A percentile compares a stretch with the other conserved stretches of the same genome.
phyloP scores from a whole-genome alignment of 2,329 filamentous ascomycete genomes.

The Epichloe brachyelytri region DNA sequence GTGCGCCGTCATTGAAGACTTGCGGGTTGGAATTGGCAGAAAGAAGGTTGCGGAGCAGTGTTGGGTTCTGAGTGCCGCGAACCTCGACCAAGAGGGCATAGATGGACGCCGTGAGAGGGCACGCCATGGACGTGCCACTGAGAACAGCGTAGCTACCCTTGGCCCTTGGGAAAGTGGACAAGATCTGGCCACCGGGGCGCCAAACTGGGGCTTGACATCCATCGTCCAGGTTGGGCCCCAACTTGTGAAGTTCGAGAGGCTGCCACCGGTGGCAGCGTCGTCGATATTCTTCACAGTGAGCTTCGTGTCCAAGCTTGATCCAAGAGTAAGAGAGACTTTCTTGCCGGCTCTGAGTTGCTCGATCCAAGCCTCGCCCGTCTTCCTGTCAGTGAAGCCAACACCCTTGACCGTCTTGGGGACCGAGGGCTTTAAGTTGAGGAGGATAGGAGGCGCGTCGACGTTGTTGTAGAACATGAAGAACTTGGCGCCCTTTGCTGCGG shows the following conservation, averaged over 20 bases:
- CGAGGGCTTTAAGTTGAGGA: too few species aligned
- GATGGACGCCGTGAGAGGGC: constrained; percentile 27
- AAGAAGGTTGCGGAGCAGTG: constrained; percentile 29
- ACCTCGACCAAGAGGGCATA: constrained; percentile 27
- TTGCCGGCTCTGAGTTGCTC: constrained; percentile 24
- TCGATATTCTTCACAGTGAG: neutral
- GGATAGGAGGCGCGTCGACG: neutral
- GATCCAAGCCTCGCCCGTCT: constrained; percentile 23
- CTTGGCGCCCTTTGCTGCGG: constrained; percentile 34
- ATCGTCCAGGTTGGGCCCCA: constrained; percentile 31
- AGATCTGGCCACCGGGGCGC: constrained; percentile 27
- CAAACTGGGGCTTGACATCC: constrained; percentile 26
- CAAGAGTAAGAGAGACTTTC: constrained; percentile 25
- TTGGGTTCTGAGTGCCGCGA: constrained; percentile 29
- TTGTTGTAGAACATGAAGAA: constrained; percentile 53
- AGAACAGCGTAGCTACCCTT: constrained; percentile 25
- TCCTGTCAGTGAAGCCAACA: too few species aligned
- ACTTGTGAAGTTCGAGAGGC: constrained; percentile 11
- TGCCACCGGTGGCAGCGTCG: constrained; percentile 2
- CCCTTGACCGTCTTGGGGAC: too few species aligned
- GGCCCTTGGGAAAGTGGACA: constrained; percentile 31
- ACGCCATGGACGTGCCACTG: constrained; percentile 35
- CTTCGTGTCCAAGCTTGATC: constrained; percentile 11
- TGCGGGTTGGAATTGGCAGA: constrained; percentile 26
- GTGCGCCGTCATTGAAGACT: constrained; percentile 26